phyloP scores from a whole-genome alignment of 1,284 basidiomycete species.

The Farysia itapuensis region DNA sequence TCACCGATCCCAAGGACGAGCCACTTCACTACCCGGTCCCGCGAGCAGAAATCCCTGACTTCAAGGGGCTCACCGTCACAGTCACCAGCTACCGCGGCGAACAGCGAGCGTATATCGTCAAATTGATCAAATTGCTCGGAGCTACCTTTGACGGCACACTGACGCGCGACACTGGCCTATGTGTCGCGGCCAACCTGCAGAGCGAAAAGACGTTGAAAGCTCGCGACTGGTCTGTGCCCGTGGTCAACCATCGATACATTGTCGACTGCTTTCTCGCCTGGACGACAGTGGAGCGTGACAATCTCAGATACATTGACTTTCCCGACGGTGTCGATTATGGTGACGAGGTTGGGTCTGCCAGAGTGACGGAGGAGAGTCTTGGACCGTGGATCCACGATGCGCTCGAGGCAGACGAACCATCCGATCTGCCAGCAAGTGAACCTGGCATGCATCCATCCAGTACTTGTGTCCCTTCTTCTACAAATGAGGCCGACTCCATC shows the following conservation, averaged over 20 bases:
- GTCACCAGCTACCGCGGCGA: conserved; percentile 85
- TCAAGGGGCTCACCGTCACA: conserved; percentile 69
- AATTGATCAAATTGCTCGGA: conserved; percentile 74
- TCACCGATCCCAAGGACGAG: conserved; percentile 71
- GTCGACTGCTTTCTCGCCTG: conserved; percentile 73
- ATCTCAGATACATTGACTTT: conserved; percentile 37
- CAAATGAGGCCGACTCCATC: neutral
- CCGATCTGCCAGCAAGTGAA: conserved; percentile 23
- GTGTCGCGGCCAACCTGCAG: conserved; percentile 77
- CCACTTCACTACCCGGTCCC: conserved; percentile 68
- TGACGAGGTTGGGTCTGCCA: conserved; percentile 10
- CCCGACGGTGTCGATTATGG: conserved; percentile 23
- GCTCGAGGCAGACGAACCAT: conserved; percentile 29
- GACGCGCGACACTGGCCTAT: conserved; percentile 69
- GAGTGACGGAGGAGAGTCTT: conserved; percentile 27
- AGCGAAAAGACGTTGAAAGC: conserved; percentile 78
- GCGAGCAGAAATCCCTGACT: conserved; percentile 58
- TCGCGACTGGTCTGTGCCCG: conserved; percentile 74
- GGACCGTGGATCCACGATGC: conserved; percentile 36
- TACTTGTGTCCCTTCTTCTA: neutral
- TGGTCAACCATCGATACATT: conserved; percentile 85
- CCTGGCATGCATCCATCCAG: conserved; percentile 5
- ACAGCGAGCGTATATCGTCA: conserved; percentile 80
- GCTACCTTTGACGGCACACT: conserved; percentile 78
- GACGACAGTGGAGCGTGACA: conserved; percentile 17